phyloP scores from a whole-genome alignment of 2,329 filamentous ascomycete genomes.

The Botrytis galanthina region DNA sequence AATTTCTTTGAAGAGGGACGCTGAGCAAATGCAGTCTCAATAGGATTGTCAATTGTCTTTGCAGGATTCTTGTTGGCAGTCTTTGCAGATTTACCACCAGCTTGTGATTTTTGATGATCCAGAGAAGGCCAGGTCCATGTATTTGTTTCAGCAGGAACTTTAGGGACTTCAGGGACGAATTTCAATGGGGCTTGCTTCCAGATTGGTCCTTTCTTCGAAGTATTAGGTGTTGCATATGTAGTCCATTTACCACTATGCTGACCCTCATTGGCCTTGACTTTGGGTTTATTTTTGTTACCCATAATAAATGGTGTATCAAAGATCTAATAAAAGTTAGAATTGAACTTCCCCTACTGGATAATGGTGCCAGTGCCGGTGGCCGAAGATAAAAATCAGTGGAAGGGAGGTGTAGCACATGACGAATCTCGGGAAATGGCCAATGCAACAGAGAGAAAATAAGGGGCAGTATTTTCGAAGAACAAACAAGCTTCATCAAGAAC shows the following conservation, averaged over 20 bases:
- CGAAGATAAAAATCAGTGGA: not conserved
- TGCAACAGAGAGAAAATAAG: not conserved
- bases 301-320: not conserved
- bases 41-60: not conserved
- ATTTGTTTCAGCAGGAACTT: not conserved
- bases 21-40: not conserved
- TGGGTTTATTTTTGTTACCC: not conserved
- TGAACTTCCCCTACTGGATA: rapidly evolving
- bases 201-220: not conserved
- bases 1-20: not conserved
- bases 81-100: not conserved
- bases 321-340: not conserved
- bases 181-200: not conserved
- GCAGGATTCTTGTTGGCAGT: not conserved
- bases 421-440: not conserved
- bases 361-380: no score
- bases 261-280: not conserved
- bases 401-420: not conserved
- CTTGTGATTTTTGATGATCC: not conserved
- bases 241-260: not conserved
- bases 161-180: not conserved
- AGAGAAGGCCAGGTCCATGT: not conserved
- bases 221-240: not conserved
- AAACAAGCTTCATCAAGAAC: not conserved
- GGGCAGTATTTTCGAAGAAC: not conserved